Conservation (phyloP, 257 asterid species). For the Plantago elongata region DNA sequence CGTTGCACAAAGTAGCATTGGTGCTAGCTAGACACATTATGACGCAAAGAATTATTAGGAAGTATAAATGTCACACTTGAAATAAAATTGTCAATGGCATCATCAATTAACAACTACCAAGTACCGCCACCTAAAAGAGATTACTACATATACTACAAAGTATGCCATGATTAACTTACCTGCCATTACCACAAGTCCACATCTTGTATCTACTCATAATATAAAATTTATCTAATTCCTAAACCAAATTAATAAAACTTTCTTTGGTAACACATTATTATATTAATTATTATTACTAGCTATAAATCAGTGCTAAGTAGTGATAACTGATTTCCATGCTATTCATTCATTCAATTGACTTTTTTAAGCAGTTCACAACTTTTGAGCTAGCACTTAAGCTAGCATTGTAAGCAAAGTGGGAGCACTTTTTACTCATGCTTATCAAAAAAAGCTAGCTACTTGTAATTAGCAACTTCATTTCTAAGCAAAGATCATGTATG, state of each 20-base stretch:
- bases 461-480: conserved; percentile 1
- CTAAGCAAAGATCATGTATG: conserved; percentile 42
- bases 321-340: conserved; percentile 17
- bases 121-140: conserved; percentile 24
- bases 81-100: conserved; percentile 2
- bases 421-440: conserved; percentile 14
- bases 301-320: not conserved
- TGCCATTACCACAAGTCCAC: conserved; percentile 12
- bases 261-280: not conserved
- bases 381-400: not conserved
- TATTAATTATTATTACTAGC: too few species aligned
- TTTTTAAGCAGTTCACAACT: conserved; percentile 2
- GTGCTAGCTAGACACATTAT: not conserved
- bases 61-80: too few species aligned
- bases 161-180: conserved; percentile 10
- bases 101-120: conserved; percentile 25
- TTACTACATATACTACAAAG: not conserved
- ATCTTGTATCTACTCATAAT: conserved; percentile 6
- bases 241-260: conserved; percentile 8
- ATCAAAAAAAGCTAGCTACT: conserved; percentile 8
- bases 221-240: conserved; percentile 1
- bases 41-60: conserved; percentile 5
- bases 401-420: conserved; percentile 27
- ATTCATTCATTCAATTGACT: conserved; percentile 14
- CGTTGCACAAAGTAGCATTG: not conserved